A percentile compares a stretch with the other conserved stretches of the same genome.
phyloP scores from a whole-genome alignment of 257 asterid genomes.

The Solanum lycopersicoides region DNA sequence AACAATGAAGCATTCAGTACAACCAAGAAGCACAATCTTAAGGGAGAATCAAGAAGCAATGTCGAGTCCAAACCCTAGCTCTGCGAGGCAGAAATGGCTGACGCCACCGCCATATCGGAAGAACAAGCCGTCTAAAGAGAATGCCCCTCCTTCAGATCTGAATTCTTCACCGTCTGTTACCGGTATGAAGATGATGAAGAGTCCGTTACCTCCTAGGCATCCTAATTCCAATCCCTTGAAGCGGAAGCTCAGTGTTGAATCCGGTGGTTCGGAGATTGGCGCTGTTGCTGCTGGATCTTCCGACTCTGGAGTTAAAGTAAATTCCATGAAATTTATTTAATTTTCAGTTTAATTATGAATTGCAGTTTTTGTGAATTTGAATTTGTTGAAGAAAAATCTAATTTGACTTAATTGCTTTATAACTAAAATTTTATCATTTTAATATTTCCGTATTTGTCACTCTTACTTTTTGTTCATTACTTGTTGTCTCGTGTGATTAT shows the following conservation, averaged over 20 bases:
- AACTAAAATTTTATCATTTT: background rate
- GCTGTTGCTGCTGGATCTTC: conserved; percentile 14
- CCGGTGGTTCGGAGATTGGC: conserved; percentile 32
- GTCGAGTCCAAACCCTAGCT: conserved; percentile 51
- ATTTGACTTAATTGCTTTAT: background rate
- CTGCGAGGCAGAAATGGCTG: conserved; percentile 18
- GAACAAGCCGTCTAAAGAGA: conserved; percentile 60
- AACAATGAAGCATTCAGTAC: conserved; percentile 43
- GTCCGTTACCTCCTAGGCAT: conserved; percentile 90
- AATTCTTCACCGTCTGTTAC: conserved; percentile 16
- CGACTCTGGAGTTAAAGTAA: conserved; percentile 83
- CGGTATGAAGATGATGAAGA: conserved; percentile 35
- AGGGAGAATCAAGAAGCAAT: conserved; percentile 37
- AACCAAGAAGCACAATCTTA: conserved; percentile 45
- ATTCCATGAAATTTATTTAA: background rate
- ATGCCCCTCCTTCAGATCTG: conserved; percentile 49
- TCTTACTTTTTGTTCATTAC: background rate
- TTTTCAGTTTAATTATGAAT: background rate
- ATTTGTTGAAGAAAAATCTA: background rate
- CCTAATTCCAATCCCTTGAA: conserved; percentile 35
- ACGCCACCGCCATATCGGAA: conserved; percentile 40
- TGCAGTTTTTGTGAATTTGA: background rate
- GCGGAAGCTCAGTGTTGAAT: conserved; percentile 71
- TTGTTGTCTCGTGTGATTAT: background rate
- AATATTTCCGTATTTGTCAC: background rate